A percentile compares a stretch with the other conserved stretches of the same genome.
Evolutionary conservation across 2,329 filamentous ascomycete species (phyloP).

Genomic region (Exophiala calicioides): DNA sequence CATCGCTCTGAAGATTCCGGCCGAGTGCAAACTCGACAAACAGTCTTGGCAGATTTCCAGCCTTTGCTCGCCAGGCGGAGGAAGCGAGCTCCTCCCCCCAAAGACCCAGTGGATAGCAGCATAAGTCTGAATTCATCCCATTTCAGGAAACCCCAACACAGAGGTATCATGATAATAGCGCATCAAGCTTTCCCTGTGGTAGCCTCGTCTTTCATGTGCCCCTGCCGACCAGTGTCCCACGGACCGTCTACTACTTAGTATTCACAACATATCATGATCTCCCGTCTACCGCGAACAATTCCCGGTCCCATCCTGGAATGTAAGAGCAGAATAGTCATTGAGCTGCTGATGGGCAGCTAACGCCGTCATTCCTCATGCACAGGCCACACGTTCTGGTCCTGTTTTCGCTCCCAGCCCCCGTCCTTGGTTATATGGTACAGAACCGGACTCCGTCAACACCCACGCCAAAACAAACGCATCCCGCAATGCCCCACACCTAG

Average conservation of each 20-base stretch:
- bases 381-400: background rate
- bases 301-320: background rate
- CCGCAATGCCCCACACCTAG: conserved; percentile 2
- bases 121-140: too few relatives aligned
- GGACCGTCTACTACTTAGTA: too few relatives aligned
- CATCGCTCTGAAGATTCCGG: too few relatives aligned
- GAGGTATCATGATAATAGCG: too few relatives aligned
- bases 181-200: too few relatives aligned
- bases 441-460: conserved; percentile 25
- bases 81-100: background rate
- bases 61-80: background rate
- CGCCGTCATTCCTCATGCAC: conserved; percentile 11
- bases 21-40: conserved; percentile 4
- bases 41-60: conserved; percentile 1
- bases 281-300: background rate
- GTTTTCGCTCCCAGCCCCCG: background rate
- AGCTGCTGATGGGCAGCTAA: conserved; percentile 1
- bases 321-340: conserved; percentile 1
- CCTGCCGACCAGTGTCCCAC: too few relatives aligned
- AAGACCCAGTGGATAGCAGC: background rate
- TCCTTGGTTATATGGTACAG: conserved; percentile 18
- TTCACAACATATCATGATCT: background rate
- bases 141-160: too few relatives aligned
- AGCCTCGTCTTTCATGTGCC: too few relatives aligned
- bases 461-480: conserved; percentile 17